Percentiles rank a stretch among this genome's conserved stretches.
Conservation (phyloP, 2,329 filamentous ascomycete species). For the Hypoxylon sp. region DNA sequence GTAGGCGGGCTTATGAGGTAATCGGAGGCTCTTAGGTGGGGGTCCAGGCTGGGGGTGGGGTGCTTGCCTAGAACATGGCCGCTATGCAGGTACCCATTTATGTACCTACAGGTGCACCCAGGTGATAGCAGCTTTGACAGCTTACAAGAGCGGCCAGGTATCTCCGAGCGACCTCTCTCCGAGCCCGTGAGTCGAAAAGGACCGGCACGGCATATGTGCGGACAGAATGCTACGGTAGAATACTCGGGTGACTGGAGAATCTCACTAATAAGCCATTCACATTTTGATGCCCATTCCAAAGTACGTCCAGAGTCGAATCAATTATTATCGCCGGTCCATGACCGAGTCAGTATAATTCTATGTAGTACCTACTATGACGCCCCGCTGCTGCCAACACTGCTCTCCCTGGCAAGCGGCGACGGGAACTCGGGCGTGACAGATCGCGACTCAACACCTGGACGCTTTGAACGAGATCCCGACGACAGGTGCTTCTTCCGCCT, state of each 20-base stretch:
- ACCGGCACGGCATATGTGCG: too few species aligned
- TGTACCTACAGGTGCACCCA: too few species aligned
- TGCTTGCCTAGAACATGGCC: too few species aligned
- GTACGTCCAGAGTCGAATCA: background rate
- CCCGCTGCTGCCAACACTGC: conserved; percentile 46
- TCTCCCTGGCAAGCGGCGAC: conserved; percentile 61
- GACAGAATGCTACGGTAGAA: too few species aligned
- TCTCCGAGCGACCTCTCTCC: too few species aligned
- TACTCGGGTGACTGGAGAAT: too few species aligned
- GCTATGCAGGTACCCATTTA: too few species aligned
- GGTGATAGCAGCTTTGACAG: background rate
- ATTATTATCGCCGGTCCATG: background rate
- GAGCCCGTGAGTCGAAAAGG: too few species aligned
- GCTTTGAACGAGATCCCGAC: conserved; percentile 51
- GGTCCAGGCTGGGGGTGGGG: too few species aligned
- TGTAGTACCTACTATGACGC: conserved; percentile 1
- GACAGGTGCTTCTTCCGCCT: conserved; percentile 60
- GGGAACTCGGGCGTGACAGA: conserved; percentile 63
- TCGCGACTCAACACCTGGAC: conserved; percentile 56
- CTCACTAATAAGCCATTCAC: too few species aligned
- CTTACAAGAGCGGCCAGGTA: too few species aligned
- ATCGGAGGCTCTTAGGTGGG: background rate
- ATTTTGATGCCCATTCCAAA: too few species aligned
- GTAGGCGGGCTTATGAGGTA: conserved; percentile 11
- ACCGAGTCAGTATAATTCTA: background rate